Evolutionary conservation across 768 basidiomycete species (phyloP), one percentile per base, ranked within the genome.

Genomic region (Asterophora parasitica): DNA sequence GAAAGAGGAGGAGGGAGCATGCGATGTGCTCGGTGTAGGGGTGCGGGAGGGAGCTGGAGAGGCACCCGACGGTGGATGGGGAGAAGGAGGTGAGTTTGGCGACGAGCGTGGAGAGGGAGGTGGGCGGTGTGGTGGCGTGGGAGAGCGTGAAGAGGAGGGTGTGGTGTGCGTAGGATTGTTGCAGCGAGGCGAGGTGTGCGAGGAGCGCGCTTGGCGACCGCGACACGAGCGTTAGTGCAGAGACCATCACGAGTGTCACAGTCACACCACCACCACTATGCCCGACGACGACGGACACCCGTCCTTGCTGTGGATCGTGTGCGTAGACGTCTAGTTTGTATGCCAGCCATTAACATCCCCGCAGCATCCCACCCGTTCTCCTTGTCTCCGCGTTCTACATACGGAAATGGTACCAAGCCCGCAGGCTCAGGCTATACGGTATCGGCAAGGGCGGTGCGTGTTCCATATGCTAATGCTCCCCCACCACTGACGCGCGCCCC

Each of bases 1-100:
- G 71, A 43, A 85, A 77, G 4, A 76, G 58, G 0, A 79, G 83
- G 7, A 87, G 58, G 17, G 83, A 79, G 56, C 84, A 86, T 1
- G 75, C 66, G 26, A 80, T 61, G 16, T 63, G 48, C 20, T 56
- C 64, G 23, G 55, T 45, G 15, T 35, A 44, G n/a, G n/a, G n/a
- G 16, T 43, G 56, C n/a, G 69, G 66, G 11, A 77, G 53, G 1
- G 78, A 74, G 1, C 78, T 75, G 9, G 81, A 77, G 36, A 88
- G 73, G 57, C 85, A 88, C 3, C 87, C 87, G 13, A 84, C 60
- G 19, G 77, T 71, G 5, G 66, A 47, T 50, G 60, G 53, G 12
- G 69, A 67, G 50, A 77, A 67, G 4, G 64, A 61, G 2, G 67
- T 72, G 6, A 83, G 58, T 7, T 58, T 53, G 4, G 65, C 57